Percentiles rank a stretch among this genome's conserved stretches.
These are phyloP conservation scores for Ophioceras dolichostomum DNA, from an alignment of 2,329 filamentous ascomycete species.

Conservation along the genomic window DNA sequence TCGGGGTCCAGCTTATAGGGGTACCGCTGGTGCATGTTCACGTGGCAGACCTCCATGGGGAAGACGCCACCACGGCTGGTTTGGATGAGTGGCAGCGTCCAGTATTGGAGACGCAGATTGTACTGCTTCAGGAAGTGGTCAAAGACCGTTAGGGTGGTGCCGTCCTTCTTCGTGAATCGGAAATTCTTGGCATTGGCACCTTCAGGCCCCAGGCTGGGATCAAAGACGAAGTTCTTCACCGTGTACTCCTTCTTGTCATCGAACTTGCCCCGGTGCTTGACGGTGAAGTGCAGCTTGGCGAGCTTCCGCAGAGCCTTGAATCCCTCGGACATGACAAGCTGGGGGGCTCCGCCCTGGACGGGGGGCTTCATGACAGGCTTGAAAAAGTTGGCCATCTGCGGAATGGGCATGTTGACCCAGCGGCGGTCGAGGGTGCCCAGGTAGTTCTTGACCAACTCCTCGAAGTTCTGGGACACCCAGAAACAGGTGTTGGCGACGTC, in stretches of 20 bases:
- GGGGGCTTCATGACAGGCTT: conserved; percentile 23
- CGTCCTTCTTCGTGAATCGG: conserved; percentile 40
- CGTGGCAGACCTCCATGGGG: conserved; percentile 47
- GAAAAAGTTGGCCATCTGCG: conserved; percentile 17
- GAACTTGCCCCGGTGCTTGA: conserved; percentile 38
- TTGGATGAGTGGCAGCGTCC: conserved; percentile 43
- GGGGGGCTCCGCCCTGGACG: conserved; percentile 5
- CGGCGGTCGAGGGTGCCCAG: conserved; percentile 12
- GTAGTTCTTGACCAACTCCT: conserved; percentile 20
- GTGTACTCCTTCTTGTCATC: conserved; percentile 35
- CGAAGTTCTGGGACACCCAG: conserved; percentile 43
- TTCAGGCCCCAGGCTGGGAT: conserved; percentile 25
- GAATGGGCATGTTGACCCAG: conserved; percentile 9
- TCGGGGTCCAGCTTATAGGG: conserved; percentile 45
- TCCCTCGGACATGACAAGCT: conserved; percentile 35
- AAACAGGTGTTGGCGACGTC: conserved; percentile 90
- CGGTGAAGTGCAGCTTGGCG: conserved; percentile 40
- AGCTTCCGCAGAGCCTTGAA: conserved; percentile 44
- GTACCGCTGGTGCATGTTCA: conserved; percentile 46
- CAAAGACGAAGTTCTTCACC: conserved; percentile 37
- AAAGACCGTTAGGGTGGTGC: conserved; percentile 30
- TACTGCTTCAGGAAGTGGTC: conserved; percentile 48
- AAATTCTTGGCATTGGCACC: conserved; percentile 39
- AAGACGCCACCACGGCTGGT: conserved; percentile 42
- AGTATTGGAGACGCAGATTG: conserved; percentile 30